These are phyloP conservation scores for Colletotrichum australisinense DNA, from an alignment of 2,329 filamentous ascomycete genomes.

Conservation along the genomic window DNA sequence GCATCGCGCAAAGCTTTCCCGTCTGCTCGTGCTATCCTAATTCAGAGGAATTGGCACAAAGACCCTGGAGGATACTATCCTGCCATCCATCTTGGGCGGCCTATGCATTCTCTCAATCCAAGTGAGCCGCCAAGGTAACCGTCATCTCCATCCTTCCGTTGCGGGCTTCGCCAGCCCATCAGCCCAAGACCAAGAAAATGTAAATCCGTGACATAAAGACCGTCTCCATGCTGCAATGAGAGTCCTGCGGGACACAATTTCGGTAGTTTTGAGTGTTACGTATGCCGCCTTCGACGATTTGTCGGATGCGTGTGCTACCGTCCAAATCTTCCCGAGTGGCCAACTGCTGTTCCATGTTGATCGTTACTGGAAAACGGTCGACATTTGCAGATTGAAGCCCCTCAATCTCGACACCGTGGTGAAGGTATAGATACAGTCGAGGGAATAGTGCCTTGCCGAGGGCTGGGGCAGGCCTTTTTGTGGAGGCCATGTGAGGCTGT, in stretches of 20 bases:
- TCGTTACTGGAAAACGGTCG: not conserved
- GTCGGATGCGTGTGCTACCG: not conserved
- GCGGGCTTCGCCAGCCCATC: not conserved
- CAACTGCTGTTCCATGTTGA: not conserved
- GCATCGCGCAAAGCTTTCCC: not conserved
- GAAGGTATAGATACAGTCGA: not conserved
- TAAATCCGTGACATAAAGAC: not conserved
- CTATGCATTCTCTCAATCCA: slow-evolving; percentile 6
- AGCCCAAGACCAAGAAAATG: not conserved
- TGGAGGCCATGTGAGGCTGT: not conserved
- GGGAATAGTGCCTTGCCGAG: not conserved
- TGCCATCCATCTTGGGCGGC: not conserved
- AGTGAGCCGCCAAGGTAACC: not conserved
- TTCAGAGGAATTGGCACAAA: not conserved
- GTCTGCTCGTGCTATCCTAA: slow-evolving; percentile 8
- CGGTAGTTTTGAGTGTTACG: not conserved
- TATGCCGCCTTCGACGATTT: not conserved
- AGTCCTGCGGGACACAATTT: not conserved
- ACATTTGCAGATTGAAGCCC: not conserved
- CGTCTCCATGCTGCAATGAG: not conserved
- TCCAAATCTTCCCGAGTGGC: not conserved
- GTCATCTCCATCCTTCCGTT: not conserved
- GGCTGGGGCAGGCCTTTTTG: not conserved
- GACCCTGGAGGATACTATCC: not conserved
- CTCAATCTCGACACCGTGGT: not conserved